Base-by-base conservation (phyloP, 352 stramenopile species). In the Phytophthora agathidicida region DNA sequence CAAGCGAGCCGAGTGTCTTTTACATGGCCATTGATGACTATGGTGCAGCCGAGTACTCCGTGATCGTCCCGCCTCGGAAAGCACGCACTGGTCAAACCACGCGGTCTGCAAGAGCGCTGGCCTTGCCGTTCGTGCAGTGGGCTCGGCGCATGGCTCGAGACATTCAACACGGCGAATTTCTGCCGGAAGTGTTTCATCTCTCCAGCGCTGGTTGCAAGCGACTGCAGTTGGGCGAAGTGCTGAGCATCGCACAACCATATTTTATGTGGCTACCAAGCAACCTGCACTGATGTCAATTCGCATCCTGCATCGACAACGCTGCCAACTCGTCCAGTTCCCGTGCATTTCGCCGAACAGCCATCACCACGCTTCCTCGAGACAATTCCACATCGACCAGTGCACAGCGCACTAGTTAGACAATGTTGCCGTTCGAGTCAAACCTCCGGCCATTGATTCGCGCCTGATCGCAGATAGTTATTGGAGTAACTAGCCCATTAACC, bases 161-260 rank as follows among this genome's bases (percentile, higher is more conserved):
- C 28, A 26, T 51, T 43, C 31, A 23, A n/a, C 16, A 37, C 19
- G 17, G 24, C 22, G 39, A 37, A 9, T 22, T 32, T 9, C 22
- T 13, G 8, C 39, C 51, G 7, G 51, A 50, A 22, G 24, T 51
- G 11, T 51, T 51, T 16, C 39, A 26, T 16, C 27, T 60, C 23
- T 36, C 38, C 4, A 24, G 24, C 9, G 37, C 23, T 3, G 26
- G n/a, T 10, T 60, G 51, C 31, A 31, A 50, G 10, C 51, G 51
- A 10, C 16, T 60, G 23, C 30, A 52, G 10, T 28, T 50, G n/a
- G 35, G 19, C 17, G 28, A 51, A 19, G 23, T 60, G 13, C 3
- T 51, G 14, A 24, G 16, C 14, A 43, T 60, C 17, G 24, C 26
- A 17, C 39, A 37, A 10, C 16, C 39, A 7, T 59, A 41, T 19